These are phyloP conservation scores for Sechiopsis laciniata DNA, from an alignment of 306 rosid species.

Conservation along the genomic window DNA sequence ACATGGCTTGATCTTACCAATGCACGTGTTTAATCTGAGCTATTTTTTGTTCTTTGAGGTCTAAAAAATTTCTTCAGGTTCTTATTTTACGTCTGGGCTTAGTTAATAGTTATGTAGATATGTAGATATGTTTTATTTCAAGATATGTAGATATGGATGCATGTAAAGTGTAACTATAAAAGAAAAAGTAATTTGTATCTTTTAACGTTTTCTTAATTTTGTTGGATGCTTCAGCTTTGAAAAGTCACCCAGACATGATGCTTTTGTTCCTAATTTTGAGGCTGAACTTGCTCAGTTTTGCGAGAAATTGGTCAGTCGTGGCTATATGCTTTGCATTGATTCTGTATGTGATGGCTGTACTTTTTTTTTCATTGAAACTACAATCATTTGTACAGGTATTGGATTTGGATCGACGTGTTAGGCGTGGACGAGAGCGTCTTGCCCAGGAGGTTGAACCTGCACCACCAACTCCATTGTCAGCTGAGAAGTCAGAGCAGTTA, in stretches of 20 bases:
- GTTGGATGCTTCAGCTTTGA: constrained; percentile 57
- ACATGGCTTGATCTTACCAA: background rate
- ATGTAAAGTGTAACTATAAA: background rate
- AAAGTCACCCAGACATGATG: constrained; percentile 84
- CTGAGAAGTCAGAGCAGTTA: constrained; percentile 78
- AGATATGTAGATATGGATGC: too few relatives aligned
- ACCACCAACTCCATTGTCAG: constrained; percentile 71
- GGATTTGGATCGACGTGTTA: constrained; percentile 97
- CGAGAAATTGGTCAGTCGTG: constrained; percentile 71
- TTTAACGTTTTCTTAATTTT: constrained; percentile 23
- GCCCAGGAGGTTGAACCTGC: constrained; percentile 95
- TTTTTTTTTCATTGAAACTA: background rate
- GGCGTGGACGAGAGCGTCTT: constrained; percentile 94
- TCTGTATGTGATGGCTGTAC: background rate
- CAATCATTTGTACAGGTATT: constrained; percentile 49
- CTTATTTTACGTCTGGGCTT: background rate
- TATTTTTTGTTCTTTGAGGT: background rate
- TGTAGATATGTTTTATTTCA: background rate
- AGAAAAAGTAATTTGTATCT: background rate
- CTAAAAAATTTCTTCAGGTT: background rate
- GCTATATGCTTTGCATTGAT: constrained; percentile 1
- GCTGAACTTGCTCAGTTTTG: constrained; percentile 93
- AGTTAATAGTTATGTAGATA: too few relatives aligned
- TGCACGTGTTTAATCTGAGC: constrained; percentile 4
- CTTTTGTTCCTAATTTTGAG: constrained; percentile 75